Conservation (phyloP, 1,284 basidiomycete genomes). For the Mycena citricolor region DNA sequence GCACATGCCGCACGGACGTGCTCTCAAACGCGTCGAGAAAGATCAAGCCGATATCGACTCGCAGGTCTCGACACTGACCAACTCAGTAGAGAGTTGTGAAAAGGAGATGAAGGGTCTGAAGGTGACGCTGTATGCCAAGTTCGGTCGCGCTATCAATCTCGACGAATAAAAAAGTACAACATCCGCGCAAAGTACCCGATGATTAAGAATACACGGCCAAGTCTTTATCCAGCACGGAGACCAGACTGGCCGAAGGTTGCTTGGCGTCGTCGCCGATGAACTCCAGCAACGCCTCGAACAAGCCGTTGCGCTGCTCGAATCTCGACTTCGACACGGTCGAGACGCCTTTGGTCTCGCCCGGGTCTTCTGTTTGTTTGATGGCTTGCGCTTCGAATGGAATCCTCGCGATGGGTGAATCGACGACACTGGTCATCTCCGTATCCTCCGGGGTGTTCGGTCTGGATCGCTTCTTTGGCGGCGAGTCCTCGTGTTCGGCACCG, state of each 20-base stretch:
- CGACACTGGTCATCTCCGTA: conserved; percentile 21
- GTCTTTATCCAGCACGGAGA: conserved; percentile 48
- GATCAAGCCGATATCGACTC: conserved; percentile 65
- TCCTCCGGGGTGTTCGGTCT: conserved; percentile 37
- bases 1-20: conserved; percentile 70
- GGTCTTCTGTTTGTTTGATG: conserved; percentile 27
- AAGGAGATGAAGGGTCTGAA: conserved; percentile 90
- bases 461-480: conserved; percentile 38
- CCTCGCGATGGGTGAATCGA: conserved; percentile 13
- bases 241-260: conserved; percentile 58
- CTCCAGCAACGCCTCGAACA: conserved; percentile 65
- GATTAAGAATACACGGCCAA: conserved; percentile 8
- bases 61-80: conserved; percentile 57
- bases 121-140: conserved; percentile 86
- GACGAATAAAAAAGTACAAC: conserved; percentile 54
- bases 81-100: conserved; percentile 71
- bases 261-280: conserved; percentile 63
- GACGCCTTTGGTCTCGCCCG: conserved; percentile 26
- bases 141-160: conserved; percentile 91
- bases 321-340: conserved; percentile 36
- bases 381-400: conserved; percentile 21
- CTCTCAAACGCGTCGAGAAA: conserved; percentile 71
- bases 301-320: conserved; percentile 61
- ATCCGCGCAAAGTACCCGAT: neutral
- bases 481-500: conserved; percentile 24